Conservation (phyloP, 805 yeast species). For the Candida sanyiensis region DNA sequence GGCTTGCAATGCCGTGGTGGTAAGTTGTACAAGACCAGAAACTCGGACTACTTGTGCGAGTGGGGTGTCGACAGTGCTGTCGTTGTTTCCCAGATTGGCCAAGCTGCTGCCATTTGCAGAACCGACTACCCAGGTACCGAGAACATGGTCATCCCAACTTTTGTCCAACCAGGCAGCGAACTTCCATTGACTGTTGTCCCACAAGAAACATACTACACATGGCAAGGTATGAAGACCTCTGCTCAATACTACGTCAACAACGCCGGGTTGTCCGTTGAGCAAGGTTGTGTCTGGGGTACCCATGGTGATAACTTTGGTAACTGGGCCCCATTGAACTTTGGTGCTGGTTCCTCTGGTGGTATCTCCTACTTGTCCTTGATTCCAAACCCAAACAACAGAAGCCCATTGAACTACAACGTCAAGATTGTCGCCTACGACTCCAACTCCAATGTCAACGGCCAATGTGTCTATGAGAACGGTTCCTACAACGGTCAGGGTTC, state of each 20-base stretch:
- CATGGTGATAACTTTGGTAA: conserved; percentile 80
- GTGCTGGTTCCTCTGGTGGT: conserved; percentile 73
- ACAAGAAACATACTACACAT: conserved; percentile 67
- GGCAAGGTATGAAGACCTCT: conserved; percentile 81
- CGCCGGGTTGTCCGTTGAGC: conserved; percentile 85
- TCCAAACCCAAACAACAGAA: conserved; percentile 87
- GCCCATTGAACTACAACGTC: conserved; percentile 62
- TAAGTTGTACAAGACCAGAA: conserved; percentile 75
- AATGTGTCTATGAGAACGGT: conserved; percentile 3
- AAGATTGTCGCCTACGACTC: conserved; percentile 71
- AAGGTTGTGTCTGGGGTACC: conserved; percentile 94
- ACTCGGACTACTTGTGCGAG: conserved; percentile 67
- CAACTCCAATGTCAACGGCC: conserved; percentile 48
- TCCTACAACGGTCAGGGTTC: conserved; percentile 42
- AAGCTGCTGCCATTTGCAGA: conserved; percentile 87
- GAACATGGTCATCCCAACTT: conserved; percentile 94
- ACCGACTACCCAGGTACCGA: conserved; percentile 99
- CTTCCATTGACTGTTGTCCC: conserved; percentile 76
- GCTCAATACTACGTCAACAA: conserved; percentile 97
- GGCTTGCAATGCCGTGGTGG: conserved; percentile 86
- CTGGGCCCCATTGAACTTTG: conserved; percentile 96
- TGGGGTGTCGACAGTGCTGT: conserved; percentile 75
- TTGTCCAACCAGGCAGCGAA: conserved; percentile 59
- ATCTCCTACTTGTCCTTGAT: conserved; percentile 81
- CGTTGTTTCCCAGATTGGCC: conserved; percentile 57